Base-by-base conservation (phyloP, 352 stramenopile species). In the Pythium myriotylum region DNA sequence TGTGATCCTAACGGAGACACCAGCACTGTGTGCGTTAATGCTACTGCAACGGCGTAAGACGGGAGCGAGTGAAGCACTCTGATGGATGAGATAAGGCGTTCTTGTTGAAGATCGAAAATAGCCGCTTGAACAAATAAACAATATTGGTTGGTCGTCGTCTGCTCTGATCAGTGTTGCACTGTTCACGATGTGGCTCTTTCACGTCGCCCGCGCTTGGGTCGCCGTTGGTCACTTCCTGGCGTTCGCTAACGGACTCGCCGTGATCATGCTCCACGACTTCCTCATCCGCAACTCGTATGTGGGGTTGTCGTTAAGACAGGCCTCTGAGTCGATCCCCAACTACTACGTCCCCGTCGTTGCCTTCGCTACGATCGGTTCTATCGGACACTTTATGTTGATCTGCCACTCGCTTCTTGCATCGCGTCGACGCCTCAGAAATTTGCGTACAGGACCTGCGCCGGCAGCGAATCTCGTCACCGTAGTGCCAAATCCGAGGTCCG, bases 1-100 rank as follows among this genome's bases (percentile, higher is more conserved):
- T 67, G 59, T 24, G 42, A 60, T 42, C 54, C 54, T 5, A 47
- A 26, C 23, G 54, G 54, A 4, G 54, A 26, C 7, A 43, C 51
- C 24, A 24, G 13, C 8, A 54, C 43, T 0, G 54, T 62, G 10
- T 62, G 54, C 19, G 53, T 60, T 17, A 43, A 41, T 20, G 33
- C 22, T 19, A 24, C n/a, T 6, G 47, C 16, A 22, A 54, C 47
- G 10, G 47, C 24, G 45, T 5, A 14, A 23, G 16, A 46, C 13
- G 17, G 20, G 40, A 23, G 20, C 40, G 16, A 14, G 6, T 10
- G 29, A 35, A 10, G 5, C 10, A 10, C 29, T 35, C 29, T 35
- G 29, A 5, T 35, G 29, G 29, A 10, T 35, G n/a, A n/a, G n/a
- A n/a, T n/a, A n/a, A n/a, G n/a, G n/a, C n/a, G n/a, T n/a, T n/a